Conservation (phyloP, 2,329 filamentous ascomycete genomes). For the Tolypocladium nubicola region DNA sequence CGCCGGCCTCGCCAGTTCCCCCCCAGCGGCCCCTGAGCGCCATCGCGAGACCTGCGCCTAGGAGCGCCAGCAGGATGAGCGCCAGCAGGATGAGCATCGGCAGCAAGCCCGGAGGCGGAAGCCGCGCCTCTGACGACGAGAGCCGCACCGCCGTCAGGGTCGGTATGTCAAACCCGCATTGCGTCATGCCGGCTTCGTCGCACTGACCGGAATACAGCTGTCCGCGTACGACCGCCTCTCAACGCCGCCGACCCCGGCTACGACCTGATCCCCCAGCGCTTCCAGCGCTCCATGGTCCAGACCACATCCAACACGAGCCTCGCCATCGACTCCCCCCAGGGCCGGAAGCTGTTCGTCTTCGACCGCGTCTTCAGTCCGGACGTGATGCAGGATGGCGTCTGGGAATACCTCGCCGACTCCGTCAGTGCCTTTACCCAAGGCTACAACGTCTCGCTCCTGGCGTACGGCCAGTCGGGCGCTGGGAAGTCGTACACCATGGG, state of each 20-base stretch:
- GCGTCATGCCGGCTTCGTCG: neutral
- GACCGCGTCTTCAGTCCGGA: slow-evolving; percentile 87
- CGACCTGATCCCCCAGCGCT: slow-evolving; percentile 91
- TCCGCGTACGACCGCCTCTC: slow-evolving; percentile 84
- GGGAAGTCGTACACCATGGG: slow-evolving; percentile 99
- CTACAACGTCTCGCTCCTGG: slow-evolving; percentile 95
- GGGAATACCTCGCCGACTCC: slow-evolving; percentile 88
- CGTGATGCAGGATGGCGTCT: slow-evolving; percentile 76
- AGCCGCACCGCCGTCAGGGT: slow-evolving; percentile 89
- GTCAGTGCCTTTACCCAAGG: slow-evolving; percentile 85
- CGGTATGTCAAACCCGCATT: slow-evolving; percentile 46
- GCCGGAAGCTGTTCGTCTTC: slow-evolving; percentile 91
- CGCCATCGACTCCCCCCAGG: slow-evolving; percentile 81
- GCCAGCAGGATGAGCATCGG: slow-evolving; percentile 78
- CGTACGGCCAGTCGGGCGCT: slow-evolving; percentile 94
- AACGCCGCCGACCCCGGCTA: slow-evolving; percentile 78
- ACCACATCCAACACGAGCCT: slow-evolving; percentile 78
- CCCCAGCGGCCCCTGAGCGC: slow-evolving; percentile 68
- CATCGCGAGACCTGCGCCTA: slow-evolving; percentile 60
- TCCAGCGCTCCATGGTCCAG: slow-evolving; percentile 86
- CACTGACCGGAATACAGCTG: slow-evolving; percentile 43
- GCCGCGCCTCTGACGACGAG: slow-evolving; percentile 82
- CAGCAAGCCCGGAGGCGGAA: slow-evolving; percentile 66
- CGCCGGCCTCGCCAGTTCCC: slow-evolving; percentile 53
- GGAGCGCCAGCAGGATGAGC: slow-evolving; percentile 80